A percentile compares a stretch with the other conserved stretches of the same genome.
These are phyloP conservation scores for Amanita brunnescens DNA, from an alignment of 768 basidiomycete species.

Conservation along the genomic window DNA sequence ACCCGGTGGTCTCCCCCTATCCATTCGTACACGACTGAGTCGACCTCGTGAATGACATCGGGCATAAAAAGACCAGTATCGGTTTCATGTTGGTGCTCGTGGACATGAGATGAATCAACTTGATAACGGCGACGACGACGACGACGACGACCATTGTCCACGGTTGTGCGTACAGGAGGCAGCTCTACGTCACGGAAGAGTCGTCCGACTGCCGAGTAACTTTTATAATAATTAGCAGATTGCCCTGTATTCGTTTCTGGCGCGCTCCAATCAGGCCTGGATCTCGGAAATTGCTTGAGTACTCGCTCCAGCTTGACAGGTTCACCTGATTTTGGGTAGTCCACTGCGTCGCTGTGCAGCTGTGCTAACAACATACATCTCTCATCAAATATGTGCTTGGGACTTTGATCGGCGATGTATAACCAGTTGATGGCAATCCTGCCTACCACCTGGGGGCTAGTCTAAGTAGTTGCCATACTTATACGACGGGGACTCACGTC, in stretches of 20 bases:
- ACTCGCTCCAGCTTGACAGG: slow-evolving; percentile 32
- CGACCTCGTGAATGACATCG: slow-evolving; percentile 10
- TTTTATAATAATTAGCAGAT: slow-evolving; percentile 38
- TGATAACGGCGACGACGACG: neutral
- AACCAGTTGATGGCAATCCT: slow-evolving; percentile 57
- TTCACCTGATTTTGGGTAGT: slow-evolving; percentile 53
- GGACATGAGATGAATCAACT: neutral
- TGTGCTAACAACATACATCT: slow-evolving; percentile 46
- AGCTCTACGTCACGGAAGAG: slow-evolving; percentile 57
- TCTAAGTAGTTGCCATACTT: neutral
- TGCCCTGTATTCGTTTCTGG: slow-evolving; percentile 42
- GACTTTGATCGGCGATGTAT: slow-evolving; percentile 52
- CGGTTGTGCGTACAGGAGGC: slow-evolving; percentile 22
- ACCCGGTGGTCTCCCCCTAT: slow-evolving; percentile 18
- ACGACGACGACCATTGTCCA: slow-evolving; percentile 9
- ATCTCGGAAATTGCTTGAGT: slow-evolving; percentile 30
- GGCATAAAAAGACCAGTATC: neutral
- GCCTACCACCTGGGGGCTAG: slow-evolving; percentile 39
- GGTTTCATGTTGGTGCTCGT: neutral
- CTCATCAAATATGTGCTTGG: slow-evolving; percentile 34
- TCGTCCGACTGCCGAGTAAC: slow-evolving; percentile 46
- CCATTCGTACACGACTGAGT: slow-evolving; percentile 23
- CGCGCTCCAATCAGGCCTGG: slow-evolving; percentile 57
- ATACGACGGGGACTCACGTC: slow-evolving; percentile 33
- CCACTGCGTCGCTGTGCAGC: slow-evolving; percentile 57